A percentile compares a stretch with the other conserved stretches of the same genome.
phyloP scores from a whole-genome alignment of 2,329 filamentous ascomycete genomes.

The Hypomyces perniciosus region DNA sequence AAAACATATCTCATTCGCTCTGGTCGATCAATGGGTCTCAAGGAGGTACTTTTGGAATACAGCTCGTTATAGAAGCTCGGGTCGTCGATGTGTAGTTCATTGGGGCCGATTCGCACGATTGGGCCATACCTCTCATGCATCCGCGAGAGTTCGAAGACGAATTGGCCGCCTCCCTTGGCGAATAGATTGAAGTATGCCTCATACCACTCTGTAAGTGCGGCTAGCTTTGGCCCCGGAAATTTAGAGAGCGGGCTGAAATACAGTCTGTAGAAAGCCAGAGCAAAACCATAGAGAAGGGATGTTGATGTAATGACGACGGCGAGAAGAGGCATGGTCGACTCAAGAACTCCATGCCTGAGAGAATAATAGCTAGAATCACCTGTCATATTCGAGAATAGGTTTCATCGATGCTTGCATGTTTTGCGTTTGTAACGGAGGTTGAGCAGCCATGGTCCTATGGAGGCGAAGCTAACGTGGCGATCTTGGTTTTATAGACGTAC shows the following conservation, averaged over 20 bases:
- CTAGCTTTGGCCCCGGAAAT: constrained; percentile 20
- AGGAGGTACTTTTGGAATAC: background rate
- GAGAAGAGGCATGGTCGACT: no score
- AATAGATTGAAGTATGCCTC: constrained; percentile 8
- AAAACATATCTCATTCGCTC: background rate
- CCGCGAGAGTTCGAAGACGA: constrained; percentile 3
- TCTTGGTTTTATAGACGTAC: no score
- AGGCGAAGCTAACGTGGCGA: no score
- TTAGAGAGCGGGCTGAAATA: constrained; percentile 17
- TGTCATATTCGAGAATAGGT: no score
- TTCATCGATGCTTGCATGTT: no score
- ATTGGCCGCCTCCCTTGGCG: background rate
- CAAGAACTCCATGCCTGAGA: no score
- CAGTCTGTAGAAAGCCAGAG: constrained; percentile 17
- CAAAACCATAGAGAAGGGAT: background rate
- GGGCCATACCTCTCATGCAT: constrained; percentile 14
- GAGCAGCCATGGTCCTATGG: no score
- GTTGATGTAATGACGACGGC: no score
- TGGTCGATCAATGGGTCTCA: background rate
- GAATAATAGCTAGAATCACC: no score
- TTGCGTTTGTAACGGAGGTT: no score
- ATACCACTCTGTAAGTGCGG: constrained; percentile 13
- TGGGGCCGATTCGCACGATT: constrained; percentile 8
- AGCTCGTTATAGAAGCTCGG: background rate
- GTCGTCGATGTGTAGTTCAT: constrained; percentile 8